These are phyloP conservation scores for Fremontodendron californicum DNA, from an alignment of 345 rosid genomes.

Conservation along the genomic window DNA sequence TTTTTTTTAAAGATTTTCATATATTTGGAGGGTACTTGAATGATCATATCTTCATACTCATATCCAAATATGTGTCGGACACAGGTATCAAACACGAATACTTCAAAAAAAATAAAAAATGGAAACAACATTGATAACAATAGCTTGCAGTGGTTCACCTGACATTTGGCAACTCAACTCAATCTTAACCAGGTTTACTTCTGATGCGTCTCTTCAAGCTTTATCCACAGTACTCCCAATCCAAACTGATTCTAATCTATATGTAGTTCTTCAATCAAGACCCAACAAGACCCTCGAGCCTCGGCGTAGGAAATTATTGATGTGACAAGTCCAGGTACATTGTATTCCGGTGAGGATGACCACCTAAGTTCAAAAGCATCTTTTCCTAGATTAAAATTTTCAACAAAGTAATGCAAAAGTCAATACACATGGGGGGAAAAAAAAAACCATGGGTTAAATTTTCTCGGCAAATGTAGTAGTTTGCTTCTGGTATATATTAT, in stretches of 20 bases:
- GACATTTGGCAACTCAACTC: background rate
- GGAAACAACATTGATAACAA: no score
- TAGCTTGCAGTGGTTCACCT: background rate
- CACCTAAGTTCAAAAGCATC: constrained; percentile 35
- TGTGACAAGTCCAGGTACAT: constrained; percentile 38
- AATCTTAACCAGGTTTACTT: background rate
- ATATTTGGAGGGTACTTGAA: no score
- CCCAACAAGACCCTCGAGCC: constrained; percentile 56
- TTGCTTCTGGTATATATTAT: background rate
- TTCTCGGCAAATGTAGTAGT: background rate
- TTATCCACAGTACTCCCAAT: background rate
- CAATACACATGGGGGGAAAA: background rate
- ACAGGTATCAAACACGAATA: no score
- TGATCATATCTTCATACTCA: no score
- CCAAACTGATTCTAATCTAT: background rate
- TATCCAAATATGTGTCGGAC: no score
- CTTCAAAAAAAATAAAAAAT: no score
- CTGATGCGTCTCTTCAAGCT: background rate
- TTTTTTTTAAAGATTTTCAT: no score
- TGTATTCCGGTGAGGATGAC: constrained; percentile 40
- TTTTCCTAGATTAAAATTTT: no score
- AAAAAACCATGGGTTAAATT: background rate
- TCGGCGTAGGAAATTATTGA: constrained; percentile 49
- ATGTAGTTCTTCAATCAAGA: constrained; percentile 18
- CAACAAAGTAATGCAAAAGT: background rate